Evolutionary conservation across 2,329 filamentous ascomycete genomes (phyloP).

Genomic region (Colletotrichum echinochloae): DNA sequence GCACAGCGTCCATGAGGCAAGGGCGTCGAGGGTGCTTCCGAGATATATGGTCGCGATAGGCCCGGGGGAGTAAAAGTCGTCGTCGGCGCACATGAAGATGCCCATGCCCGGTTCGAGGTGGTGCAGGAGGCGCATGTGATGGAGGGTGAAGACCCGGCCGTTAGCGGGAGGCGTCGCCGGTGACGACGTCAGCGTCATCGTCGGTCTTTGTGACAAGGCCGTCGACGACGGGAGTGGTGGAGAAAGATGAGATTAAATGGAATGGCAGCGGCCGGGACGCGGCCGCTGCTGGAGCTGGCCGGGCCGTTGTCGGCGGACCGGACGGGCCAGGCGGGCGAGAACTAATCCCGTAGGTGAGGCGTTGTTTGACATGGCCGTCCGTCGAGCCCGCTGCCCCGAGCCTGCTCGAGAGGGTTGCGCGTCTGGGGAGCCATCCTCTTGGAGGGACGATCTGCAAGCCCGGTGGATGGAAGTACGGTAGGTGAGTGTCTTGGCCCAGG

Average conservation of each 20-base stretch:
- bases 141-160: slow-evolving; percentile 49
- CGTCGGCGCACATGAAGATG: slow-evolving; percentile 41
- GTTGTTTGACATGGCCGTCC: slow-evolving; percentile 46
- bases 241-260: slow-evolving; percentile 6
- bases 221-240: slow-evolving; percentile 24
- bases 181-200: slow-evolving; percentile 14
- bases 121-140: slow-evolving; percentile 54
- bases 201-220: slow-evolving; percentile 25
- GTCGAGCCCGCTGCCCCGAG: slow-evolving; percentile 41
- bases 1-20: slow-evolving; percentile 54
- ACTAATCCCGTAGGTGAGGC: slow-evolving; percentile 51
- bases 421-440: slow-evolving; percentile 19
- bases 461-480: neutral
- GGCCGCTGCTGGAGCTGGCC: neutral
- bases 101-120: slow-evolving; percentile 49
- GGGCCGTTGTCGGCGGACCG: slow-evolving; percentile 19
- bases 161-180: slow-evolving; percentile 16
- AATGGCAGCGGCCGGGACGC: neutral
- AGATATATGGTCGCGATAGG: slow-evolving; percentile 49
- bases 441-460: neutral
- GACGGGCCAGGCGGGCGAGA: slow-evolving; percentile 21
- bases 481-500: neutral
- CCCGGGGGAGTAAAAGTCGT: slow-evolving; percentile 37
- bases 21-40: slow-evolving; percentile 47
- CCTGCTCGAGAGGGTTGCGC: slow-evolving; percentile 14